Conservation (phyloP, 768 basidiomycete species). For the Macrolepiota dolichaula region DNA sequence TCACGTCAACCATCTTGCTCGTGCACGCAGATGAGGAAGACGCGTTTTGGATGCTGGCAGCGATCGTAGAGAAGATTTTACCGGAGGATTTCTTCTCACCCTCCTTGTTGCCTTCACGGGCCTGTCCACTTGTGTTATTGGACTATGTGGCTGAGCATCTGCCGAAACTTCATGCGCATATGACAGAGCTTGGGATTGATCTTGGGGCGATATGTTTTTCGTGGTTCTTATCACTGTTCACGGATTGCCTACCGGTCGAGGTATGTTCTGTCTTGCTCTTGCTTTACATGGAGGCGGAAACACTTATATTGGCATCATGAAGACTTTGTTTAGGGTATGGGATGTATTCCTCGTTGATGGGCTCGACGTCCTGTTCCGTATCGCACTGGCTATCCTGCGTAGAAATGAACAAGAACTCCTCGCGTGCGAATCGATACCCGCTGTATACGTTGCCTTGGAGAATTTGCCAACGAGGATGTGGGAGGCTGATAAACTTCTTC, state of each 20-base stretch:
- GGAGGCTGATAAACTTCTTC: conserved; percentile 87
- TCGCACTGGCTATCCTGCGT: conserved; percentile 84
- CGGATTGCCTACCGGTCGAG: conserved; percentile 94
- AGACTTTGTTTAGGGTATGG: conserved; percentile 96
- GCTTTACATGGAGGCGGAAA: not conserved
- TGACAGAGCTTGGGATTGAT: conserved; percentile 81
- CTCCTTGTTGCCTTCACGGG: conserved; percentile 86
- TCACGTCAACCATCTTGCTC: conserved; percentile 90
- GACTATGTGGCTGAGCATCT: conserved; percentile 80
- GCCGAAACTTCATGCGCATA: conserved; percentile 73
- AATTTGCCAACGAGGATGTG: conserved; percentile 91
- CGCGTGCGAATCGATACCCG: conserved; percentile 79
- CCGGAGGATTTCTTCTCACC: conserved; percentile 95
- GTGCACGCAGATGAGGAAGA: conserved; percentile 95
- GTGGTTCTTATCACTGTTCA: conserved; percentile 96
- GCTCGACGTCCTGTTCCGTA: conserved; percentile 85
- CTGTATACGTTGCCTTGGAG: conserved; percentile 86
- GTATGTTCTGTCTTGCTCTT: conserved; percentile 34
- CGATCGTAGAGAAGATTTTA: conserved; percentile 84
- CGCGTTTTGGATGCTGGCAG: conserved; percentile 92
- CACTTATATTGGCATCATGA: conserved; percentile 7
- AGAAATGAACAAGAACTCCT: conserved; percentile 82
- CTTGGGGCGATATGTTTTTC: conserved; percentile 95
- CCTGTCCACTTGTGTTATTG: conserved; percentile 86
- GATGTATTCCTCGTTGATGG: conserved; percentile 94